phyloP scores from a whole-genome alignment of 73 alveolate species.

The Paramecium caudatum region DNA sequence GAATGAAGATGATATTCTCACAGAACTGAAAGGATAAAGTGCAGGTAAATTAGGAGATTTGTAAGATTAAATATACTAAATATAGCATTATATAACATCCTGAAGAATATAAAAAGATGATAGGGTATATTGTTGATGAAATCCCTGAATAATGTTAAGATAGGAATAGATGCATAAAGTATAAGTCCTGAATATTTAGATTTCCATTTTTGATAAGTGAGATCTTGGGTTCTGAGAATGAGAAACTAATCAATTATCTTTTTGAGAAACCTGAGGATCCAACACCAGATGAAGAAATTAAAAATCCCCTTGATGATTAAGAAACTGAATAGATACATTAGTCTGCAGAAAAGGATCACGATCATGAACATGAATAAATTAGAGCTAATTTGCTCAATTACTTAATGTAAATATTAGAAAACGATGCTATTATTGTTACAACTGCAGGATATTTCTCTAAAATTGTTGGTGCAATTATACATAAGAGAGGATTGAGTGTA shows the following conservation, averaged over 20 bases:
- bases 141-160: neutral
- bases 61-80: neutral
- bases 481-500: slow-evolving; percentile 37
- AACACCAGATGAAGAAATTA: neutral
- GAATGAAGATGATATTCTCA: neutral
- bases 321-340: slow-evolving; percentile 5
- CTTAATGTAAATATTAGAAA: neutral
- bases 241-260: slow-evolving; percentile 15
- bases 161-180: slow-evolving; percentile 26
- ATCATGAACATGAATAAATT: neutral
- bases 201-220: slow-evolving; percentile 48
- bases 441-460: slow-evolving; percentile 63
- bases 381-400: slow-evolving; percentile 25
- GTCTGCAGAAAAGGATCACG: neutral
- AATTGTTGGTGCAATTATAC: neutral
- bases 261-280: slow-evolving; percentile 26
- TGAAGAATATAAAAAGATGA: slow-evolving; percentile 11
- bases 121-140: slow-evolving; percentile 38
- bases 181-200: neutral
- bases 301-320: slow-evolving; percentile 53
- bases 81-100: slow-evolving; percentile 25
- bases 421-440: slow-evolving; percentile 13
- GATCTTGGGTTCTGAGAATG: slow-evolving; percentile 44
- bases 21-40: neutral
- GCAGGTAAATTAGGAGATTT: neutral